A percentile compares a stretch with the other conserved stretches of the same genome.
Conservation (phyloP, 306 rosid species). For the Castanea mollissima region DNA sequence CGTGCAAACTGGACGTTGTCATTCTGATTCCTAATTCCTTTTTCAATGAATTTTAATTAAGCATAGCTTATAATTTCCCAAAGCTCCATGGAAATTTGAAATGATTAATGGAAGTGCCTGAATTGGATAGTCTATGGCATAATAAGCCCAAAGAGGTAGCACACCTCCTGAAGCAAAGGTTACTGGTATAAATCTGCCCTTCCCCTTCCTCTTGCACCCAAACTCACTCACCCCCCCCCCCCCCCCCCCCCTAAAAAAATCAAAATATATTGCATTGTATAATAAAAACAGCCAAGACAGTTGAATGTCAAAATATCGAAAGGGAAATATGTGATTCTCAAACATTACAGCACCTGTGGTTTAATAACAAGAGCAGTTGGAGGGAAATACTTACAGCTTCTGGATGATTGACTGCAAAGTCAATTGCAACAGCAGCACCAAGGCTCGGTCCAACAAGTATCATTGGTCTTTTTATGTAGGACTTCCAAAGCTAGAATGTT, state of each 20-base stretch:
- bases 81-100: not conserved
- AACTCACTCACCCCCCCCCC: too few species aligned
- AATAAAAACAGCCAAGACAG: not conserved
- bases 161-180: too few species aligned
- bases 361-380: conserved; percentile 23
- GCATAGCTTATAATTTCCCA: not conserved
- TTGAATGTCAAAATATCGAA: not conserved
- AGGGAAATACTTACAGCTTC: conserved; percentile 72
- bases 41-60: not conserved
- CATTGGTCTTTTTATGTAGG: conserved; percentile 78
- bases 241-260: too few species aligned
- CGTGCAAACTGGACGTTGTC: not conserved
- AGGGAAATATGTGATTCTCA: too few species aligned
- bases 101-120: not conserved
- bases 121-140: not conserved
- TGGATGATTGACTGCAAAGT: conserved; percentile 80
- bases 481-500: conserved; percentile 67
- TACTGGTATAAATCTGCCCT: too few species aligned
- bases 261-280: not conserved
- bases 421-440: conserved; percentile 95
- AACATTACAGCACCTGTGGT: too few species aligned
- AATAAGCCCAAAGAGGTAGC: too few species aligned
- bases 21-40: not conserved
- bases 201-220: too few species aligned
- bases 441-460: conserved; percentile 95